phyloP scores from a whole-genome alignment of 78 protist genomes.

The Dictyostelium firmibasis region DNA sequence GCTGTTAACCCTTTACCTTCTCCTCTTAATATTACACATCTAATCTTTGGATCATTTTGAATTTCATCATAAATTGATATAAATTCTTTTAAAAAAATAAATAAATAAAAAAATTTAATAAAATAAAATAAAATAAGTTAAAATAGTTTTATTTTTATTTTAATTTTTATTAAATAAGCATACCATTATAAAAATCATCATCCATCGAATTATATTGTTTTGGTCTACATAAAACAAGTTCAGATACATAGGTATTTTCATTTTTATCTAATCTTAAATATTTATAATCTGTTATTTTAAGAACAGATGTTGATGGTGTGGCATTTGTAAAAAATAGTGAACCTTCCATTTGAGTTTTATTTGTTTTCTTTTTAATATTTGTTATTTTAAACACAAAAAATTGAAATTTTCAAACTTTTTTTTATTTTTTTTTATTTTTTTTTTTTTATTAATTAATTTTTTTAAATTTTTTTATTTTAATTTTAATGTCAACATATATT shows the following conservation, averaged over 20 bases:
- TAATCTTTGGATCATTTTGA: slow-evolving; percentile 50
- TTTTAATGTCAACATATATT: background rate
- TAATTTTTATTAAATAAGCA: background rate
- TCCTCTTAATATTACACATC: slow-evolving; percentile 32
- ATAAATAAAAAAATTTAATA: background rate
- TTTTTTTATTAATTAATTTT: no score
- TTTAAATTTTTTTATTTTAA: no score
- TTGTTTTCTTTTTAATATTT: background rate
- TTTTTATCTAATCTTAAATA: slow-evolving; percentile 31
- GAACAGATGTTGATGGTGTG: slow-evolving; percentile 29
- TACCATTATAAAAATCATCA: slow-evolving; percentile 74
- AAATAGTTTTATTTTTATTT: no score
- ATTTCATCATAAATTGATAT: slow-evolving; percentile 35
- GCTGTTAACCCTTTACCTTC: slow-evolving; percentile 60
- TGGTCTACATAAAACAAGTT: slow-evolving; percentile 28
- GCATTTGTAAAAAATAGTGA: slow-evolving; percentile 35
- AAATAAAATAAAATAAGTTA: background rate
- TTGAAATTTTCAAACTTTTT: background rate
- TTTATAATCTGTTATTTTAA: slow-evolving; percentile 14
- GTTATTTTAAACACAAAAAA: background rate
- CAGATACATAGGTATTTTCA: slow-evolving; percentile 16
- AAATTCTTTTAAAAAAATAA: slow-evolving; percentile 17
- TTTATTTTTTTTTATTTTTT: no score
- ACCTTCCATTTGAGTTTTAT: slow-evolving; percentile 8
- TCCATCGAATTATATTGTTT: slow-evolving; percentile 41